These are phyloP conservation scores for Ustilago hordei DNA, from an alignment of 1,284 basidiomycete species.

Conservation along the genomic window DNA sequence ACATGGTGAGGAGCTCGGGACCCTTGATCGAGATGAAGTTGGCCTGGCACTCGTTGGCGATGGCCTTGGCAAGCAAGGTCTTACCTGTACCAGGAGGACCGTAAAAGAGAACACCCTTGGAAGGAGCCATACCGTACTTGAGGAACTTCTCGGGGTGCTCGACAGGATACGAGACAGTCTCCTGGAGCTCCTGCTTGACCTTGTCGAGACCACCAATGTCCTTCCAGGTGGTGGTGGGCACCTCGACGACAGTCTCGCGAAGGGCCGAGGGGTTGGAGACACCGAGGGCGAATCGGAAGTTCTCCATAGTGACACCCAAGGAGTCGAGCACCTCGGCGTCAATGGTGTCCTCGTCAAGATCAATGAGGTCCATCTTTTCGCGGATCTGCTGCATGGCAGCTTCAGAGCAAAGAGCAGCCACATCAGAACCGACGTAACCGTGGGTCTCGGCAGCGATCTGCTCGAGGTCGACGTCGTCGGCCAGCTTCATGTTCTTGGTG, in stretches of 20 bases:
- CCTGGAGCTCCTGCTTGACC: conserved; percentile 98
- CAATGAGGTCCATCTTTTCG: conserved; percentile 97
- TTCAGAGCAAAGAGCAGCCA: conserved; percentile 95
- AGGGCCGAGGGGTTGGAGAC: conserved; percentile 95
- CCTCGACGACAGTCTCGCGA: conserved; percentile 95
- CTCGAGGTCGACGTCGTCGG: conserved; percentile 97
- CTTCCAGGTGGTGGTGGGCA: conserved; percentile 96
- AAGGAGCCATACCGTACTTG: conserved; percentile 99
- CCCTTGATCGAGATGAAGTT: conserved; percentile 98
- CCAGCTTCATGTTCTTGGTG: conserved; percentile 99
- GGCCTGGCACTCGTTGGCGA: conserved; percentile 99
- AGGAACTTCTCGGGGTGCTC: conserved; percentile 99
- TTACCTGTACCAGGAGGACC: conserved; percentile 97
- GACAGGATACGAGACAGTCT: conserved; percentile 99
- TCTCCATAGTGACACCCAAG: conserved; percentile 96
- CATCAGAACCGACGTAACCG: conserved; percentile 97
- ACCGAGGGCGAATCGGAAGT: conserved; percentile 96
- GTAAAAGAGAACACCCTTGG: conserved; percentile 97
- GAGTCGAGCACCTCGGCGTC: conserved; percentile 96
- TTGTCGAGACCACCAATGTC: conserved; percentile 99
- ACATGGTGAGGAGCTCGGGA: conserved; percentile 95
- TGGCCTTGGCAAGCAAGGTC: conserved; percentile 93
- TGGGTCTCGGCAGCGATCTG: conserved; percentile 98
- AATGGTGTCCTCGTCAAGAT: conserved; percentile 83
- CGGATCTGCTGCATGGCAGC: conserved; percentile 99